phyloP scores from a whole-genome alignment of 805 yeast species.

The Yamadazyma olivae region DNA sequence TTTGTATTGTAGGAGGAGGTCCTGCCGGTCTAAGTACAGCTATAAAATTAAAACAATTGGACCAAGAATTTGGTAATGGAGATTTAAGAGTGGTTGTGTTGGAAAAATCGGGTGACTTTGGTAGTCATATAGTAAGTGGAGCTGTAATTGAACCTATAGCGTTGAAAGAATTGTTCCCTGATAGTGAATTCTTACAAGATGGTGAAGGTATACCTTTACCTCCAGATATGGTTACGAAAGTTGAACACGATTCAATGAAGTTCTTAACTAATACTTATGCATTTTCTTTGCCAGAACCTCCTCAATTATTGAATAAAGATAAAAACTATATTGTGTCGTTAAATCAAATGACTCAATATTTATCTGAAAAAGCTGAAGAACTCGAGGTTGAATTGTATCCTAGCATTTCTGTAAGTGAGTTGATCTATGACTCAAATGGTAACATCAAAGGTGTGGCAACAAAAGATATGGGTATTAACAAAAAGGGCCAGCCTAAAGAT shows the following conservation, averaged over 20 bases:
- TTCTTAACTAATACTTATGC: conserved; percentile 59
- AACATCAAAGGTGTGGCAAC: conserved; percentile 87
- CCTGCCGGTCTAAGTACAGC: conserved; percentile 98
- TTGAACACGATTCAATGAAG: conserved; percentile 70
- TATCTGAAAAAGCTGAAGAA: conserved; percentile 87
- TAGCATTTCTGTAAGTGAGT: conserved; percentile 79
- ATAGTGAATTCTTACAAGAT: conserved; percentile 48
- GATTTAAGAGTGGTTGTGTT: conserved; percentile 81
- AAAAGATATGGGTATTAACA: conserved; percentile 83
- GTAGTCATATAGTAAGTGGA: conserved; percentile 89
- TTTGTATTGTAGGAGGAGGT: conserved; percentile 96
- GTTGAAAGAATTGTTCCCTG: conserved; percentile 77
- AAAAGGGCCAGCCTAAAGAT: conserved; percentile 71
- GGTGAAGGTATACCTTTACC: conserved; percentile 75
- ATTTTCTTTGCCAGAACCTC: conserved; percentile 86
- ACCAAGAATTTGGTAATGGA: conserved; percentile 57
- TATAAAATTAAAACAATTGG: conserved; percentile 81
- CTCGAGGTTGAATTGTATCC: conserved; percentile 93
- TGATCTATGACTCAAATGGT: conserved; percentile 56
- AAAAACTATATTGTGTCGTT: conserved; percentile 84
- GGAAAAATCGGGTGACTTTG: conserved; percentile 92
- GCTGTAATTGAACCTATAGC: conserved; percentile 93
- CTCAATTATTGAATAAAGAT: conserved; percentile 78
- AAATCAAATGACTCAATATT: conserved; percentile 73
- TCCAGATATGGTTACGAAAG: conserved; percentile 68